These are phyloP conservation scores for Lizonia empirigonia DNA, from an alignment of 2,329 filamentous ascomycete species.

Conservation along the genomic window DNA sequence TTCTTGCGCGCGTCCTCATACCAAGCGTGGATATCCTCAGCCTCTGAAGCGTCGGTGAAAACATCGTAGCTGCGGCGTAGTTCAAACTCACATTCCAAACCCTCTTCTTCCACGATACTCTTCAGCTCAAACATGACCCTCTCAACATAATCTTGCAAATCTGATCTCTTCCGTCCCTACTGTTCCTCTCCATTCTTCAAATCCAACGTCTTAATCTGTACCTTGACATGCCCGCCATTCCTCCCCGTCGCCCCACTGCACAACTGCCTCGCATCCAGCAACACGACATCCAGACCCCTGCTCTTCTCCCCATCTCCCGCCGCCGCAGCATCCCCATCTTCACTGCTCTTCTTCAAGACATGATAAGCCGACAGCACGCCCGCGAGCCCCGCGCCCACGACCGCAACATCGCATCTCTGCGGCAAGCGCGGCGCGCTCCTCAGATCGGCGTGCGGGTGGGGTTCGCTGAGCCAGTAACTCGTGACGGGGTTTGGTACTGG, in stretches of 20 bases:
- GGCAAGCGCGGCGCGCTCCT: constrained; percentile 40
- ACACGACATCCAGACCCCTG: constrained; percentile 11
- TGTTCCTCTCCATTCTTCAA: background rate
- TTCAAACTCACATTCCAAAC: constrained; percentile 32
- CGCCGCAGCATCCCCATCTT: background rate
- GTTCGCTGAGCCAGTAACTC: constrained; percentile 48
- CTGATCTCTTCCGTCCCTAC: constrained; percentile 11
- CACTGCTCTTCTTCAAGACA: constrained; percentile 19
- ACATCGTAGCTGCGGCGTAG: constrained; percentile 32
- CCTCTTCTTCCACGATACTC: constrained; percentile 18
- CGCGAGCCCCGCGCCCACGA: constrained; percentile 45
- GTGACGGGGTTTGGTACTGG: constrained; percentile 40
- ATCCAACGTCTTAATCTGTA: constrained; percentile 49
- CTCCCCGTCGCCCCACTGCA: constrained; percentile 35
- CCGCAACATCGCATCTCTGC: constrained; percentile 33
- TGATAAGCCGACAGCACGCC: constrained; percentile 41
- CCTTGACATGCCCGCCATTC: constrained; percentile 52
- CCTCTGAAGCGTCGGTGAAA: constrained; percentile 14
- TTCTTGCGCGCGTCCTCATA: constrained; percentile 15
- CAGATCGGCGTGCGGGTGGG: constrained; percentile 34
- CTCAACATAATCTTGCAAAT: constrained; percentile 20
- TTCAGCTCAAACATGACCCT: constrained; percentile 21
- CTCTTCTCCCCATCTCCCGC: background rate
- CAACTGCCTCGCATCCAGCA: constrained; percentile 32
- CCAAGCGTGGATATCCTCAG: constrained; percentile 6